Evolutionary conservation across 306 rosid genomes (phyloP).

Genomic region (Pterocarpus macrocarpus): DNA sequence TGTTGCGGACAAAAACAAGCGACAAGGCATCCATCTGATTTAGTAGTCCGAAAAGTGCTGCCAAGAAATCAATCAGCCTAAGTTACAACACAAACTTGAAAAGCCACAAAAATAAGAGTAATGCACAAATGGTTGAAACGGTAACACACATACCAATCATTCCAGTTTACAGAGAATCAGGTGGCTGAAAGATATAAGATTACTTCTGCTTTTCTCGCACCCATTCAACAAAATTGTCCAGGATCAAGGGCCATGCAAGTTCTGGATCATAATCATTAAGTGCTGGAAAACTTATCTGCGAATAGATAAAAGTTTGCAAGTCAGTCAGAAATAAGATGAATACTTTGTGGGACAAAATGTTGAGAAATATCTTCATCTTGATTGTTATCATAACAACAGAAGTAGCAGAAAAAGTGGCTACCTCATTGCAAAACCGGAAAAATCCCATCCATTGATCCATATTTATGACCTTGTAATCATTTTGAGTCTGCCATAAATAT

Average conservation of each 20-base stretch:
- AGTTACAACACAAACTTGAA: conserved; percentile 37
- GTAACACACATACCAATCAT: conserved; percentile 44
- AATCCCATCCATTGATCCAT: conserved; percentile 99
- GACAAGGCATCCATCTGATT: conserved; percentile 51
- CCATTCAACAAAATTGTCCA: conserved; percentile 97
- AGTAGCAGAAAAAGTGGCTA: conserved; percentile 43
- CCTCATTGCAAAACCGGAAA: conserved; percentile 97
- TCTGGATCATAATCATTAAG: conserved; percentile 78
- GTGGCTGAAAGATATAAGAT: conserved; percentile 45
- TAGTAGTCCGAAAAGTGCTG: conserved; percentile 57
- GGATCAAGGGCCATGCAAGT: conserved; percentile 96
- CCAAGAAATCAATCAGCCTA: conserved; percentile 49
- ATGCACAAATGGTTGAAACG: conserved; percentile 29
- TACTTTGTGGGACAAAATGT: neutral
- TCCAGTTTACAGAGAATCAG: conserved; percentile 59
- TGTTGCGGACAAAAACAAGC: conserved; percentile 32
- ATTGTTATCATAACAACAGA: conserved; percentile 4
- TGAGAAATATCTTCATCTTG: neutral
- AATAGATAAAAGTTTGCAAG: conserved; percentile 14
- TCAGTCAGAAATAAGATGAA: neutral
- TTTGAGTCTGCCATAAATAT: conserved; percentile 71
- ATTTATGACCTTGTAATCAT: conserved; percentile 96
- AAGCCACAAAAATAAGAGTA: neutral
- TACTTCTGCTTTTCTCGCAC: conserved; percentile 66
- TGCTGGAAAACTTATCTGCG: conserved; percentile 86